Percentiles rank a stretch among this genome's conserved stretches.
Evolutionary conservation across 2,329 filamentous ascomycete genomes (phyloP).

Genomic region (Pyricularia grisea): DNA sequence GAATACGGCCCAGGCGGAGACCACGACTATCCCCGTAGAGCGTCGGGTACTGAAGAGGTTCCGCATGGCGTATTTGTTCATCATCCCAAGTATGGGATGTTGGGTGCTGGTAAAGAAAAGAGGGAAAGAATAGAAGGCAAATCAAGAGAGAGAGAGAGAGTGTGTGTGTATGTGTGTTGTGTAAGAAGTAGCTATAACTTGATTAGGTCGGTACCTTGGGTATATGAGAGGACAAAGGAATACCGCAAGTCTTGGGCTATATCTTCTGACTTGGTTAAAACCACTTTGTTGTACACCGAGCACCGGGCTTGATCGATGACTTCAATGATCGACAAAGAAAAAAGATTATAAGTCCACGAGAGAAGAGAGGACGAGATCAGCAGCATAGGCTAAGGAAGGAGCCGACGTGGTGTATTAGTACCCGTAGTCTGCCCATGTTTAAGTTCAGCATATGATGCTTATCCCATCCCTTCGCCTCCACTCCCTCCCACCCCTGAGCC

Average conservation of each 20-base stretch:
- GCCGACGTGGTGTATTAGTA: not conserved
- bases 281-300: not conserved
- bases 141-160: not conserved
- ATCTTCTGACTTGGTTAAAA: no score
- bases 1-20: not conserved
- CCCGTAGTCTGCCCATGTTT: not conserved
- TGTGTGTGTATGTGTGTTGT: no score
- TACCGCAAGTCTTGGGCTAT: no score
- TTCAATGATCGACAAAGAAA: not conserved
- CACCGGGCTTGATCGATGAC: not conserved
- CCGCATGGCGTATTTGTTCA: not conserved
- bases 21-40: not conserved
- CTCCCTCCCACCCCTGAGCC: not conserved
- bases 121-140: not conserved
- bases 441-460: not conserved
- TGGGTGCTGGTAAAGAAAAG: not conserved
- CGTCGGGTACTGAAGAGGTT: not conserved
- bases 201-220: no score
- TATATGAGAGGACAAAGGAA: no score
- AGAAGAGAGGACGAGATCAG: no score
- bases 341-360: no score
- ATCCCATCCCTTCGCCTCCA: not conserved
- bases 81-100: not conserved
- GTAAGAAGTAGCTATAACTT: no score
- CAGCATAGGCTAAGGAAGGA: not conserved